These are phyloP conservation scores for Pseudoneurospora amorphoporcata DNA, from an alignment of 495 filamentous ascomycete species.

Conservation along the genomic window DNA sequence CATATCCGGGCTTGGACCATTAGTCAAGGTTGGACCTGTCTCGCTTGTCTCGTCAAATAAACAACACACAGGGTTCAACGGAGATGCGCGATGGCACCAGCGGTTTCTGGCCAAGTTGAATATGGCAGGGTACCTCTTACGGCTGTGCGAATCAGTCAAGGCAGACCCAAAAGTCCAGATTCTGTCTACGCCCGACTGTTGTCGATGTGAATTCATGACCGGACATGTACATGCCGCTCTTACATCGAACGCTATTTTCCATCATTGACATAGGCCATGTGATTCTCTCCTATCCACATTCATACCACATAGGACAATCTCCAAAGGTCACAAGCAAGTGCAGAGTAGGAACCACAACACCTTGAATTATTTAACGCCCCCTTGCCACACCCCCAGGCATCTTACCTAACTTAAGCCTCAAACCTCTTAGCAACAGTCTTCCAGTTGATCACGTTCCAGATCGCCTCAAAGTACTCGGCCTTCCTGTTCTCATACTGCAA, in stretches of 20 bases:
- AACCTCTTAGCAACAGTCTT: conserved; percentile 84
- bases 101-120: background rate
- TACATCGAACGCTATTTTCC: background rate
- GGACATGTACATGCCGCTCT: background rate
- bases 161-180: background rate
- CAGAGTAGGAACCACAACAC: background rate
- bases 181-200: background rate
- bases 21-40: background rate
- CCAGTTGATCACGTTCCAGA: conserved; percentile 98
- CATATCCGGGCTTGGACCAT: background rate
- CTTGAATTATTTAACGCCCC: background rate
- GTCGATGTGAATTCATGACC: background rate
- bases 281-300: background rate
- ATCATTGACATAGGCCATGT: background rate
- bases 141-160: background rate
- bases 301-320: background rate
- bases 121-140: background rate
- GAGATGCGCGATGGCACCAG: background rate
- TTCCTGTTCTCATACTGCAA: conserved; percentile 98
- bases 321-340: background rate
- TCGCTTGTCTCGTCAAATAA: background rate
- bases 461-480: conserved; percentile 91
- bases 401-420: conserved; percentile 20
- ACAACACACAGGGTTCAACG: background rate
- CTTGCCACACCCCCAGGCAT: background rate